A percentile compares a stretch with the other conserved stretches of the same genome.
phyloP scores from a whole-genome alignment of 2,329 filamentous ascomycete genomes.

The Apiospora pterosperma region DNA sequence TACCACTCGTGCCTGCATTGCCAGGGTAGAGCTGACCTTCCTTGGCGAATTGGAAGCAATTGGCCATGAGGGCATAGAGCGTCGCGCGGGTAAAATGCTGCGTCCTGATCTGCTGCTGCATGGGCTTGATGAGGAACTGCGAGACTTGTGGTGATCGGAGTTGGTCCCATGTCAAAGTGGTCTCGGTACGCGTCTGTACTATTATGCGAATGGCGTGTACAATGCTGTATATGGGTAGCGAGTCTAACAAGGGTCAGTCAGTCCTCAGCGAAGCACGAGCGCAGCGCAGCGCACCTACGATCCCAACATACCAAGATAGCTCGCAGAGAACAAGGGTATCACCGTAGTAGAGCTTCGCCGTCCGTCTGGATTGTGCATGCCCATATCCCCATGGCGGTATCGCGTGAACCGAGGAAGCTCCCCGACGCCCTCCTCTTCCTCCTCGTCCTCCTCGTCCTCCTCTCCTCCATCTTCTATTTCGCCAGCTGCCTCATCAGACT shows the following conservation, averaged over 20 bases:
- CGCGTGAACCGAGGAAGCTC: conserved; percentile 19
- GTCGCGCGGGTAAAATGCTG: conserved; percentile 84
- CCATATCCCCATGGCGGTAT: conserved; percentile 32
- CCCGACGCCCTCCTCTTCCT: conserved; percentile 20
- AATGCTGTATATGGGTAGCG: conserved; percentile 83
- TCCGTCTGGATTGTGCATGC: conserved; percentile 22
- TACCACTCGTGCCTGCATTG: conserved; percentile 79
- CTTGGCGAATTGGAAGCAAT: conserved; percentile 89
- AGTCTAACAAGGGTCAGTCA: conserved; percentile 52
- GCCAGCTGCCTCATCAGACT: conserved; percentile 33
- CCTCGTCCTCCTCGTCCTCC: conserved; percentile 15
- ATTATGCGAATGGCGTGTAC: conserved; percentile 87
- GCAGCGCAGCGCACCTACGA: neutral
- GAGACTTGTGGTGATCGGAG: conserved; percentile 93
- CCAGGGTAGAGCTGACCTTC: conserved; percentile 79
- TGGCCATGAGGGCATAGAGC: conserved; percentile 86
- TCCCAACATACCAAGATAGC: conserved; percentile 62
- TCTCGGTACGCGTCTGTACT: conserved; percentile 82
- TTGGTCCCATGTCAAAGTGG: conserved; percentile 91
- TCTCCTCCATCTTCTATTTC: conserved; percentile 54
- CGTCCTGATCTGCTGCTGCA: conserved; percentile 81
- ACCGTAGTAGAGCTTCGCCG: conserved; percentile 26
- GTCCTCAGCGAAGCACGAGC: neutral
- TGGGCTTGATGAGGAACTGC: conserved; percentile 92
- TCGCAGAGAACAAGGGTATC: conserved; percentile 77